phyloP scores from a whole-genome alignment of 108 stramenopile species.

The Cyclotella distinguenda region DNA sequence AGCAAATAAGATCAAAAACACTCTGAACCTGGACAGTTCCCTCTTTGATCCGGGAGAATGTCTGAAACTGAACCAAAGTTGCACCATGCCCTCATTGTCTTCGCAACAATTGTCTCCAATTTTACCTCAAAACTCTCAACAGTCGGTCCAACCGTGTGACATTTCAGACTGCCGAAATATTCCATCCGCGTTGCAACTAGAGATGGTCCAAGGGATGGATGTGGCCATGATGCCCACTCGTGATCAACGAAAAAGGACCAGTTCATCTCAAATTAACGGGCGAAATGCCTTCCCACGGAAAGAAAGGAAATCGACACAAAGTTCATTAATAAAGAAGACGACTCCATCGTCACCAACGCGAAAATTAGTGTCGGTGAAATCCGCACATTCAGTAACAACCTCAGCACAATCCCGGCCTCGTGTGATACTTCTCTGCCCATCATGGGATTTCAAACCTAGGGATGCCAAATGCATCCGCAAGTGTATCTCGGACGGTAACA shows the following conservation, averaged over 20 bases:
- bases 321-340: no score
- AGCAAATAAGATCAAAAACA: background rate
- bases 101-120: constrained; percentile 18
- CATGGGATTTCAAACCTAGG: constrained; percentile 17
- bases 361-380: no score
- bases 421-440: constrained; percentile 35
- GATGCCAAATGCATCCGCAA: constrained; percentile 20
- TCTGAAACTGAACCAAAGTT: background rate
- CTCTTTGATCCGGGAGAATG: background rate
- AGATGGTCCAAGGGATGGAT: no score
- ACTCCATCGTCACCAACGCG: background rate
- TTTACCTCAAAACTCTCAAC: background rate
- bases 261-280: background rate
- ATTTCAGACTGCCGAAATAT: background rate
- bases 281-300: no score
- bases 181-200: no score
- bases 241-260: background rate
- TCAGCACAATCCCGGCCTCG: constrained; percentile 12
- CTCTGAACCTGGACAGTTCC: background rate
- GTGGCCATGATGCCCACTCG: no score
- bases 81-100: background rate
- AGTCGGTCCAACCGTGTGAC: background rate
- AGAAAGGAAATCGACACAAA: no score
- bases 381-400: background rate
- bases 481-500: constrained; percentile 23